A percentile compares a stretch with the other conserved stretches of the same genome.
Conservation (phyloP, 1,139 yeast genomes). For the Meyerozyma smithsonii region DNA sequence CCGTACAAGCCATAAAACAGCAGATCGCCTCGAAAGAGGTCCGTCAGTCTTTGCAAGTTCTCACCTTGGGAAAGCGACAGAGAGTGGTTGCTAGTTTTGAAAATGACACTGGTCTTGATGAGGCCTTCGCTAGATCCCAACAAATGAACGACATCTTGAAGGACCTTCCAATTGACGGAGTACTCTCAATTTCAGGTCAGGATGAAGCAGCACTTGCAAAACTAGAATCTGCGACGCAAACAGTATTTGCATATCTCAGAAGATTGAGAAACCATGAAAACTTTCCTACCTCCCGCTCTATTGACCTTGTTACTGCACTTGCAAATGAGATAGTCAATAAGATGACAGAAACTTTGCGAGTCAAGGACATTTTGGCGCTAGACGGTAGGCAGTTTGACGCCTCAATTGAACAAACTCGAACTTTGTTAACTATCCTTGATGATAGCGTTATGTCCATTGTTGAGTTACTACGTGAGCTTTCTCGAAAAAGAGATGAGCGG, state of each 20-base stretch:
- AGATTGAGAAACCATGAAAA: constrained; percentile 50
- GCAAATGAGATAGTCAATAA: constrained; percentile 28
- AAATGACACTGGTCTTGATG: constrained; percentile 67
- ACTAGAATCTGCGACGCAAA: constrained; percentile 41
- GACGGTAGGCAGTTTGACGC: constrained; percentile 27
- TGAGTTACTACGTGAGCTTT: constrained; percentile 61
- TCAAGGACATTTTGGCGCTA: constrained; percentile 25
- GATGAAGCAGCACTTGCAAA: constrained; percentile 30
- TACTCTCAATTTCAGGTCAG: constrained; percentile 33
- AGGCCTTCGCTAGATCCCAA: constrained; percentile 48
- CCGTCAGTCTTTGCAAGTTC: constrained; percentile 52
- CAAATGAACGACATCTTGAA: constrained; percentile 59
- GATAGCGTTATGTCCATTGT: constrained; percentile 14
- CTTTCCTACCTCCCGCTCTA: constrained; percentile 64
- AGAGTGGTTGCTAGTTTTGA: constrained; percentile 72
- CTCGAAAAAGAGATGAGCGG: constrained; percentile 70
- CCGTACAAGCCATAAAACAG: constrained; percentile 50
- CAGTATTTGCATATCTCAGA: constrained; percentile 59
- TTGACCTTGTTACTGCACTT: constrained; percentile 61
- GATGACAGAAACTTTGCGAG: constrained; percentile 17
- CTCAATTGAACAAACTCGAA: constrained; percentile 16
- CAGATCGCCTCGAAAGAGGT: constrained; percentile 59
- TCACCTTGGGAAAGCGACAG: constrained; percentile 70
- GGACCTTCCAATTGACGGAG: constrained; percentile 66
- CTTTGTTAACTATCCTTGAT: constrained; percentile 29